Evolutionary conservation across 768 basidiomycete genomes (phyloP), one percentile per base, ranked within the genome.

Genomic region (Hypholoma sublateritium): DNA sequence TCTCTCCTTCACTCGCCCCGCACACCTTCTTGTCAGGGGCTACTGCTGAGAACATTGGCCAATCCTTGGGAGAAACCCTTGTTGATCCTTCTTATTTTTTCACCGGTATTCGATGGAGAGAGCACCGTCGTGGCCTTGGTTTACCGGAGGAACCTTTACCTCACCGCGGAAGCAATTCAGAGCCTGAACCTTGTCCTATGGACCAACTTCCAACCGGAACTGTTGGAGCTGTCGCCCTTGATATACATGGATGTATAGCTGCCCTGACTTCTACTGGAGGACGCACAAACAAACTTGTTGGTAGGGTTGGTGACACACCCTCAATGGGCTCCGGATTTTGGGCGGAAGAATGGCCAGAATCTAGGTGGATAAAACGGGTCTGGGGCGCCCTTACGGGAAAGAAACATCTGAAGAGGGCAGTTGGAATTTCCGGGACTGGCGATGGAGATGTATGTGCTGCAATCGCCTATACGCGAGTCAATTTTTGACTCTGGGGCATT

Each of bases 361-460:
- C 45, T 61, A 60, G 70, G 59, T 65, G 66, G 69, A 32, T 67
- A 55, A 56, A 59, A 67, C 61, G 74, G 62, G 58, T 70, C n/a
- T 84, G 77, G 80, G 70, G 49, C 16, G 62, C 52, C 39, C 17
- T 64, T 25, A 60, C 43, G 12, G 39, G 54, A 25, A 56, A 25
- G 17, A 56, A 61, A 37, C 25, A 47, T 22, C 43, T 32, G 13
- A 62, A 66, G 9, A 67, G 64, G 22, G 88, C 84, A 7, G 73
- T 93, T 21, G 90, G 91, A 4, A 73, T 93, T n/a, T 90, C 88
- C 28, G 89, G 91, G 0, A 93, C 92, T 12, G 92, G 92, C 6
- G 86, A 93, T 62, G 91, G 91, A 59, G 91, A 93, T 70, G 89
- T 91, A 66, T 57, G 84, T 72, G 41, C 28, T 44, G 14, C 28